A percentile compares a stretch with the other conserved stretches of the same genome.
These are phyloP conservation scores for Penicillium sp. DNA, from an alignment of 2,329 filamentous ascomycete genomes.

Conservation along the genomic window DNA sequence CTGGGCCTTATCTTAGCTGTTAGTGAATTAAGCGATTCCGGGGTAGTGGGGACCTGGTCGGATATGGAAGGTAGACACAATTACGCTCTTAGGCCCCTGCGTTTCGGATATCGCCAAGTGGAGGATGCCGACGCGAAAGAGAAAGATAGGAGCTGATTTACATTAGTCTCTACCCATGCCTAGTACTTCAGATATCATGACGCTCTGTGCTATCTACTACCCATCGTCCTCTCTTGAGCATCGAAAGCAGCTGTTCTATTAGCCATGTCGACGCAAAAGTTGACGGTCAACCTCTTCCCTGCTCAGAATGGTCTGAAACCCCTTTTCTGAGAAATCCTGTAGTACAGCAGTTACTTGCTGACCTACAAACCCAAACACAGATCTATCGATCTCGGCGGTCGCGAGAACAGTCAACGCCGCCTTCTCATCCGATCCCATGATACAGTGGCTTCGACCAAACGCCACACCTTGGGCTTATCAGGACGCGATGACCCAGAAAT, in stretches of 20 bases:
- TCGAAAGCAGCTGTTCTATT: neutral
- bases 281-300: neutral
- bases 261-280: conserved; percentile 1
- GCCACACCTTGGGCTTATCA: conserved; percentile 18
- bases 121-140: neutral
- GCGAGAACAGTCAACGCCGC: conserved; percentile 26
- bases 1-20: neutral
- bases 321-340: neutral
- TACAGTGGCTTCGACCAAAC: conserved; percentile 28
- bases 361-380: conserved; percentile 7
- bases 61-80: neutral
- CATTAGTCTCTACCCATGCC: neutral
- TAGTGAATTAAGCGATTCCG: neutral
- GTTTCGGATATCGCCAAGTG: neutral
- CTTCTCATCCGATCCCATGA: conserved; percentile 30
- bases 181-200: neutral
- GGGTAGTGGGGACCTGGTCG: neutral
- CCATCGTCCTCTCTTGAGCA: neutral
- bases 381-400: conserved; percentile 15
- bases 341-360: neutral
- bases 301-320: conserved; percentile 3
- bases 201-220: neutral
- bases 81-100: neutral
- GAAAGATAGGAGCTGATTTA: neutral
- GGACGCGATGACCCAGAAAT: conserved; percentile 11